Evolutionary conservation across 2,329 filamentous ascomycete genomes (phyloP).

Genomic region (Venturia aucupariae): DNA sequence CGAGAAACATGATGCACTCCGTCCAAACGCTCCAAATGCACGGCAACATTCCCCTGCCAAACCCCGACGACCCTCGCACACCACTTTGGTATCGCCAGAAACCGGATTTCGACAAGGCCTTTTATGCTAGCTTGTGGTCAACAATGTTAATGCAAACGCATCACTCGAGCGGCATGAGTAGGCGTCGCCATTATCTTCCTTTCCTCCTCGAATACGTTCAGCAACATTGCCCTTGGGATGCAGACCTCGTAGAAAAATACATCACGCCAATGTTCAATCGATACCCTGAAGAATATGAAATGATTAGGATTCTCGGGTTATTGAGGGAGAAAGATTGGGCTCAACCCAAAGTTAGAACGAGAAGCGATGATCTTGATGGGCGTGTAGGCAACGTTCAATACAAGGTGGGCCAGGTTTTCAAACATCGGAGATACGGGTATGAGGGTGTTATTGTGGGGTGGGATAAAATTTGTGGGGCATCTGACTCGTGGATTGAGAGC

Average conservation of each 20-base stretch:
- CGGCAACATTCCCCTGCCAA: not conserved
- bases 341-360: not conserved
- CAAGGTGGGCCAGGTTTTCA: constrained; percentile 74
- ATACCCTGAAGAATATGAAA: constrained; percentile 43
- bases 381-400: constrained; percentile 44
- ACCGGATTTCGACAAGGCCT: constrained; percentile 48
- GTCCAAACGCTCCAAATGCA: constrained; percentile 36
- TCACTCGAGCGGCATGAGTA: constrained; percentile 38
- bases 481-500: constrained; percentile 53
- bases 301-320: constrained; percentile 44
- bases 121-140: constrained; percentile 69
- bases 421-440: constrained; percentile 71
- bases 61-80: not conserved
- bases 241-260: constrained; percentile 60
- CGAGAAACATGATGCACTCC: constrained; percentile 71
- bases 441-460: constrained; percentile 82
- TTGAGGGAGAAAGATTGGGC: constrained; percentile 46
- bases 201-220: constrained; percentile 57
- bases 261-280: constrained; percentile 48
- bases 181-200: constrained; percentile 48
- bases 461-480: constrained; percentile 52
- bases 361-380: constrained; percentile 19
- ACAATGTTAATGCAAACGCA: constrained; percentile 32
- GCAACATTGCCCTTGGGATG: constrained; percentile 60
- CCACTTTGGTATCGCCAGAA: not conserved